Percentiles rank a stretch among this genome's conserved stretches.
Conservation (phyloP, 345 rosid species). For the Linum lewisii region DNA sequence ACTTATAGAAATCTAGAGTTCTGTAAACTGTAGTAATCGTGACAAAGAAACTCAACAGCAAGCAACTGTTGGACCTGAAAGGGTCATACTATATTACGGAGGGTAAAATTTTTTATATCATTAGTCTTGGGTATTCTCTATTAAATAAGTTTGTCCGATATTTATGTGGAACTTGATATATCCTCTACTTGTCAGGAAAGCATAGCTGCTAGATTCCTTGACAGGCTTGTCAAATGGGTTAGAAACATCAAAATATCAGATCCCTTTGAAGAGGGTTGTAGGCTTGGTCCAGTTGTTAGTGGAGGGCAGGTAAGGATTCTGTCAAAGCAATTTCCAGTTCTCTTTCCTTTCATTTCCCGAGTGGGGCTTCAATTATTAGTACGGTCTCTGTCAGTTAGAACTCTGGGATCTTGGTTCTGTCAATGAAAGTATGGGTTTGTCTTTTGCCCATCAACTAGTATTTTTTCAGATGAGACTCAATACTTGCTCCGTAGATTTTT, state of each 20-base stretch:
- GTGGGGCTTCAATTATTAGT: background rate
- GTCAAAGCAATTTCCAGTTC: background rate
- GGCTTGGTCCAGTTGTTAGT: conserved; percentile 90
- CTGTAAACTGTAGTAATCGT: too few relatives aligned
- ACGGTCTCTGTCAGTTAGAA: too few relatives aligned
- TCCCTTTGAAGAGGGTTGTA: conserved; percentile 88
- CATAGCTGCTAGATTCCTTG: conserved; percentile 59
- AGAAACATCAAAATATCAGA: conserved; percentile 79
- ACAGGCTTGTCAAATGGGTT: conserved; percentile 68
- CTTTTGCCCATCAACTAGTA: too few relatives aligned
- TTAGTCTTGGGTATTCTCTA: background rate
- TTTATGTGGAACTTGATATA: conserved; percentile 1
- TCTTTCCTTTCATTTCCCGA: background rate
- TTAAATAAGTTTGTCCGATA: background rate
- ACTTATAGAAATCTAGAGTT: too few relatives aligned
- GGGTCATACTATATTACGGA: too few relatives aligned
- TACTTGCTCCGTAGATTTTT: too few relatives aligned
- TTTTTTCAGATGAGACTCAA: too few relatives aligned
- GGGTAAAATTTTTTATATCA: background rate
- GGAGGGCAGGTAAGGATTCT: conserved; percentile 52
- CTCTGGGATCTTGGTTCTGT: too few relatives aligned
- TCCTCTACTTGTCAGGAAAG: conserved; percentile 42
- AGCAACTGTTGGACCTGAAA: too few relatives aligned
- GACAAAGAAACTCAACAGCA: too few relatives aligned
- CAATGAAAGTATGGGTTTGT: background rate